These are phyloP conservation scores for Ophiocordyceps unilateralis DNA, from an alignment of 2,329 filamentous ascomycete species.

Conservation along the genomic window DNA sequence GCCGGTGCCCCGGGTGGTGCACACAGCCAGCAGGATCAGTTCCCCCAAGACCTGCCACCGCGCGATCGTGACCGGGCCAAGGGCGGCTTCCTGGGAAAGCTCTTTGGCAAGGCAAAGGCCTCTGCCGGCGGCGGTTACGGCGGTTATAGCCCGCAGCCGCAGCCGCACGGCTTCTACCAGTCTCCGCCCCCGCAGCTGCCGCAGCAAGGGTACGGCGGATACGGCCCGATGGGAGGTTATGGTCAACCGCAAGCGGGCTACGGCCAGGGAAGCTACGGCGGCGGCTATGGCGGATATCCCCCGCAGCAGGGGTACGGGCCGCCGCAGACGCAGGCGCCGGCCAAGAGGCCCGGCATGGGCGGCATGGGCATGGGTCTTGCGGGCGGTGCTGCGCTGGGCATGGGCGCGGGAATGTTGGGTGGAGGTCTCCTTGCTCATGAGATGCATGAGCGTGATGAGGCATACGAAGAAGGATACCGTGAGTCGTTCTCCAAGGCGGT, in stretches of 20 bases:
- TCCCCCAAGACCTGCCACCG: constrained; percentile 24
- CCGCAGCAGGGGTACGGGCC: constrained; percentile 10
- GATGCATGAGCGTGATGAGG: constrained; percentile 42
- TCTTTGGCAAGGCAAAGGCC: constrained; percentile 26
- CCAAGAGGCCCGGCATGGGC: constrained; percentile 21
- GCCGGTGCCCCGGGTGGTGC: constrained; percentile 1
- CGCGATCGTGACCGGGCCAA: constrained; percentile 17
- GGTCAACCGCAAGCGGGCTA: constrained; percentile 2
- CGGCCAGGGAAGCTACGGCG: constrained; percentile 6
- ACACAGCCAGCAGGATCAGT: constrained; percentile 4
- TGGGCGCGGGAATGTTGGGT: constrained; percentile 67
- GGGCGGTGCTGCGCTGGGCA: constrained; percentile 54
- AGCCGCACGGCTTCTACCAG: constrained; percentile 11
- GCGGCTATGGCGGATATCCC: constrained; percentile 4
- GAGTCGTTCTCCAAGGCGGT: constrained; percentile 6
- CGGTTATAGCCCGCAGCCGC: constrained; percentile 4
- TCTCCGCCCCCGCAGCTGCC: constrained; percentile 5
- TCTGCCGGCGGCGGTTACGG: constrained; percentile 9
- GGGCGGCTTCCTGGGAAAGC: constrained; percentile 33
- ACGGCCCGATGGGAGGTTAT: neutral
- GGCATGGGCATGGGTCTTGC: constrained; percentile 40
- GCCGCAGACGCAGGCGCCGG: constrained; percentile 16
- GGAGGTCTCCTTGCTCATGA: constrained; percentile 55
- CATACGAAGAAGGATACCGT: constrained; percentile 30
- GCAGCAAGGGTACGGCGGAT: constrained; percentile 9